A percentile compares a stretch with the other conserved stretches of the same genome.
phyloP scores from a whole-genome alignment of 2,329 filamentous ascomycete genomes.

The Fusarium palustre region DNA sequence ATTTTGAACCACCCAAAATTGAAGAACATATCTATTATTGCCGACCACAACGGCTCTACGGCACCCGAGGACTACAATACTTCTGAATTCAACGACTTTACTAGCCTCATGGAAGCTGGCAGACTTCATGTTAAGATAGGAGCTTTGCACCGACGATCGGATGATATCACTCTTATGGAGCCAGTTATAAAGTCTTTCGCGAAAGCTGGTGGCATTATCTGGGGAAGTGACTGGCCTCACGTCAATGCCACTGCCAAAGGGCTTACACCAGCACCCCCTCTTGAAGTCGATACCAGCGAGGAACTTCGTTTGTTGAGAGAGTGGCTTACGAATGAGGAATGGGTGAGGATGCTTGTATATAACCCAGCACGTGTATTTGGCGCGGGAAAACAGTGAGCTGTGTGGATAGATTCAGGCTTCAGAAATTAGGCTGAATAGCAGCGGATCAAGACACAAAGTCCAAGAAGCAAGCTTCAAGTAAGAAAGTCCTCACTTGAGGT shows the following conservation, averaged over 20 bases:
- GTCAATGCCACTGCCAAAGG: not conserved
- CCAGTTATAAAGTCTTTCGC: not conserved
- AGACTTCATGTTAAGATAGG: not conserved
- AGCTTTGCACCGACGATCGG: constrained; percentile 2
- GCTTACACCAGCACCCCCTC: not conserved
- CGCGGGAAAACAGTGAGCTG: no score
- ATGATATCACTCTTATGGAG: not conserved
- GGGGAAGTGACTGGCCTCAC: constrained; percentile 24
- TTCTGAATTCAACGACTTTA: not conserved
- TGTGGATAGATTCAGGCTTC: no score
- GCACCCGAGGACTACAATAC: not conserved
- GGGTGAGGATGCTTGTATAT: not conserved
- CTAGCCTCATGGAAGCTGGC: fast-evolving
- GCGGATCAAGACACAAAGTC: no score
- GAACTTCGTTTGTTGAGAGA: not conserved
- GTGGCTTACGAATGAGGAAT: not conserved
- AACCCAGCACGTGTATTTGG: constrained; percentile 2
- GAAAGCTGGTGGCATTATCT: not conserved
- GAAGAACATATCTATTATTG: not conserved
- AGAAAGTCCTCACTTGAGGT: no score
- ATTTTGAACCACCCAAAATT: not conserved
- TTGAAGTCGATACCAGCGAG: not conserved
- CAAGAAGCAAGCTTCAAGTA: no score
- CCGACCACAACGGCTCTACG: constrained; percentile 5
- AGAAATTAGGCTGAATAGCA: no score